Base-by-base conservation (phyloP, 352 stramenopile genomes). In the Pilasporangium apinafurcum region DNA sequence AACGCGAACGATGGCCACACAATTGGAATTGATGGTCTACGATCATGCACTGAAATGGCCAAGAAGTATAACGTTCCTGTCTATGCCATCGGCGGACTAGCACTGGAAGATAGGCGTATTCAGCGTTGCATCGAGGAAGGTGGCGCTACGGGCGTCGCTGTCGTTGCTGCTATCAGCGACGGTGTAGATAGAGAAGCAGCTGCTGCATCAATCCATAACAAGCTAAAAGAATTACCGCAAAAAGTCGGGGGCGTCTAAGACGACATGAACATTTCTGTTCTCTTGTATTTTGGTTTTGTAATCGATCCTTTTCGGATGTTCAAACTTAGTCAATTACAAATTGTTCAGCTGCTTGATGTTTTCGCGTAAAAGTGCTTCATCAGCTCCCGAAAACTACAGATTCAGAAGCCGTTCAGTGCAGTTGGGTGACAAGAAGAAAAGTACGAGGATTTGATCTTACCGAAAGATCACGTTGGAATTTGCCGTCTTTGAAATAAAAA, bases 401-500 rank as follows among this genome's bases (percentile, higher is more conserved):
- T 6, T 31, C 38, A 20, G 2, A 37, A 14, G 8, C 2, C 28
- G 31, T 2, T 10, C 12, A 42, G 22, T 18, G 2, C 14, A 40
- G 1, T 28, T 33, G n/a, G n/a, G n/a, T n/a, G n/a, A n/a, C n/a
- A n/a, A 5, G 2, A 27, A 16, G 17, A 27, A 16, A 34, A 9
- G 13, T 22, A 46, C 4, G 47, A 20, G 12, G 2, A 6, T 37
- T 3, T 7, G 2, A 5, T 24, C 59, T 29, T 60, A 94, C 82
- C 65, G 77, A 91, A 29, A 94, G 72, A 14, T 72, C 64, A 34
- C 79, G 73, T 60, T 87, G 70, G 12, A 90, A 65, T 35, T 86
- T 74, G 53, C 79, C 82, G 47, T 92, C 64, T 27, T 83, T 62
- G 51, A 92, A 92, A 53, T 83, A 83, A 42, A 81, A 88, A 62